Conservation (phyloP, 805 yeast species). For the Pachysolen tannophilus region DNA sequence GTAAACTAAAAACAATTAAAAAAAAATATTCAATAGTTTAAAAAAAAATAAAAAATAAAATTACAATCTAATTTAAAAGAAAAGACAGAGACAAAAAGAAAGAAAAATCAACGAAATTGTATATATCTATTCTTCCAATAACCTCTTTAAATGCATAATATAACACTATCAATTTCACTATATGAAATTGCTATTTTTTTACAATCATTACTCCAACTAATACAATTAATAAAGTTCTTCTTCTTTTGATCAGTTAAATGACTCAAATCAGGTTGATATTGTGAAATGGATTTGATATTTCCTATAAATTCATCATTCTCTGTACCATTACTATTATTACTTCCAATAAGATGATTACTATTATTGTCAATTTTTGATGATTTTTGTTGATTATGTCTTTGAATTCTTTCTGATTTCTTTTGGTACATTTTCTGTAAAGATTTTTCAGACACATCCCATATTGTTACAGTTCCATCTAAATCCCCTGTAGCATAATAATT, state of each 20-base stretch:
- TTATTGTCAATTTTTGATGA: no score
- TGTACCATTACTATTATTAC: background rate
- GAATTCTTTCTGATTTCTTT: background rate
- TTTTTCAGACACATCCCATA: constrained; percentile 36
- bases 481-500: constrained; percentile 56
- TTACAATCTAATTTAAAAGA: no score
- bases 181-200: constrained; percentile 19
- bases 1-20: no score
- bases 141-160: constrained; percentile 3
- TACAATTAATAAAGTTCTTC: constrained; percentile 13
- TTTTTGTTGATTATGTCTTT: background rate
- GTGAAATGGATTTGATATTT: constrained; percentile 2
- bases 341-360: no score
- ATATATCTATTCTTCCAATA: no score
- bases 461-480: constrained; percentile 47
- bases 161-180: constrained; percentile 16
- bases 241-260: constrained; percentile 1
- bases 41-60: no score
- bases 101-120: no score
- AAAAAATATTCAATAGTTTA: no score
- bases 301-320: background rate
- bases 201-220: constrained; percentile 19
- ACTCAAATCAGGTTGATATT: constrained; percentile 17
- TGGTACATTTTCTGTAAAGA: constrained; percentile 1
- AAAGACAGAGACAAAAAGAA: no score